These are phyloP conservation scores for Russula virescens DNA, from an alignment of 768 basidiomycete genomes.

Conservation along the genomic window DNA sequence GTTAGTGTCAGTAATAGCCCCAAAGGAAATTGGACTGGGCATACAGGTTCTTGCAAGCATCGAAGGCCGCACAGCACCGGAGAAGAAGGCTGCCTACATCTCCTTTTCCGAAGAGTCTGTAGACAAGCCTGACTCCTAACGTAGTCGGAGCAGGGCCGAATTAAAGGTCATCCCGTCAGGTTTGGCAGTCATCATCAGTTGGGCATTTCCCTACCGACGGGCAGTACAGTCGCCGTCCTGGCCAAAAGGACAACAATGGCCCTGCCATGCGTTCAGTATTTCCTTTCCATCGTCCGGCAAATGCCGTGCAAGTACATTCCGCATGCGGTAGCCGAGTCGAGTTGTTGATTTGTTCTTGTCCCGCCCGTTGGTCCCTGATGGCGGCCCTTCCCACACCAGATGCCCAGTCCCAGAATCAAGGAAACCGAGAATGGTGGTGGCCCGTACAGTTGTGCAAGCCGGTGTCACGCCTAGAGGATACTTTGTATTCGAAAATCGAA, in stretches of 20 bases:
- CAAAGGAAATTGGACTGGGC: not conserved
- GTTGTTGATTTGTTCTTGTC: not conserved
- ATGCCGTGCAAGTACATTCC: not conserved
- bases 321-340: not conserved
- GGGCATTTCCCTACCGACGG: not conserved
- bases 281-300: not conserved
- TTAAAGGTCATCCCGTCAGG: not conserved
- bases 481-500: not conserved
- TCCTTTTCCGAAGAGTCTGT: too few species aligned
- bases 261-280: slow-evolving; percentile 2
- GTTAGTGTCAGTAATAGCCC: not conserved
- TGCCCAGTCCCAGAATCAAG: not conserved
- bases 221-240: slow-evolving; percentile 9
- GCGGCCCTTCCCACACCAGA: not conserved
- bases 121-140: not conserved
- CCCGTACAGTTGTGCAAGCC: not conserved
- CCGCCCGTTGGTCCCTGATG: too few species aligned
- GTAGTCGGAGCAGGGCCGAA: not conserved
- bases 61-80: too few species aligned
- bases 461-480: not conserved
- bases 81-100: too few species aligned
- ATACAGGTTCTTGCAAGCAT: not conserved
- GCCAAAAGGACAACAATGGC: slow-evolving; percentile 17
- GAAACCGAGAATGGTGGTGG: not conserved
- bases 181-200: not conserved